These are phyloP conservation scores for Calonectria hawksworthii DNA, from an alignment of 2,329 filamentous ascomycete species.

Conservation along the genomic window DNA sequence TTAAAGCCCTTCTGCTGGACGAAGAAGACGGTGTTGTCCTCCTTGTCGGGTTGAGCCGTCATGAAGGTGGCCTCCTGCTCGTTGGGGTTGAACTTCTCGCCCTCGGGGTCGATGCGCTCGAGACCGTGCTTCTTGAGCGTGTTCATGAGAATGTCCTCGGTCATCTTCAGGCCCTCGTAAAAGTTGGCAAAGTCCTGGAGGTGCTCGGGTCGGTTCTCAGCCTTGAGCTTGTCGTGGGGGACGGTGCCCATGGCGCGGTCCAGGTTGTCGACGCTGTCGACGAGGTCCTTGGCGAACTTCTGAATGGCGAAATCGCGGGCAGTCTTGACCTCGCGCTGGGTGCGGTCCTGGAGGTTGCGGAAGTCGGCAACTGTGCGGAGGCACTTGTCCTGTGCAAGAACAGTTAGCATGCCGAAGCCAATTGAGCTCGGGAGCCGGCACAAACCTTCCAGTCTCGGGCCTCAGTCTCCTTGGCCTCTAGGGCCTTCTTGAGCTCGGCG, in stretches of 20 bases:
- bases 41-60: conserved; percentile 87
- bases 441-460: conserved; percentile 86
- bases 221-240: conserved; percentile 77
- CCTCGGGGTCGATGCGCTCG: conserved; percentile 86
- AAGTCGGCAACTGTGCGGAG: conserved; percentile 95
- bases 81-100: conserved; percentile 95
- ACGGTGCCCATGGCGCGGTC: conserved; percentile 91
- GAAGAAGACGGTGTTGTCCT: conserved; percentile 90
- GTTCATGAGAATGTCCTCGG: conserved; percentile 86
- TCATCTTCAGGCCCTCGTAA: conserved; percentile 95
- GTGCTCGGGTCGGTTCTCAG: conserved; percentile 63
- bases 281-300: conserved; percentile 93
- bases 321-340: conserved; percentile 87
- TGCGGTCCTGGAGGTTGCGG: conserved; percentile 97
- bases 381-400: conserved; percentile 82
- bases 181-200: conserved; percentile 83
- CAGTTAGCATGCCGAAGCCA: conserved; percentile 21
- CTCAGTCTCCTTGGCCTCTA: conserved; percentile 67
- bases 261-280: conserved; percentile 97
- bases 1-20: conserved; percentile 97
- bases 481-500: conserved; percentile 63
- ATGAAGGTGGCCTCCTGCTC: conserved; percentile 97
- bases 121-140: conserved; percentile 96
- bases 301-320: conserved; percentile 96
- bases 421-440: conserved; percentile 23